These are phyloP conservation scores for Adenanthera pavonina DNA, from an alignment of 306 rosid genomes.

Conservation along the genomic window DNA sequence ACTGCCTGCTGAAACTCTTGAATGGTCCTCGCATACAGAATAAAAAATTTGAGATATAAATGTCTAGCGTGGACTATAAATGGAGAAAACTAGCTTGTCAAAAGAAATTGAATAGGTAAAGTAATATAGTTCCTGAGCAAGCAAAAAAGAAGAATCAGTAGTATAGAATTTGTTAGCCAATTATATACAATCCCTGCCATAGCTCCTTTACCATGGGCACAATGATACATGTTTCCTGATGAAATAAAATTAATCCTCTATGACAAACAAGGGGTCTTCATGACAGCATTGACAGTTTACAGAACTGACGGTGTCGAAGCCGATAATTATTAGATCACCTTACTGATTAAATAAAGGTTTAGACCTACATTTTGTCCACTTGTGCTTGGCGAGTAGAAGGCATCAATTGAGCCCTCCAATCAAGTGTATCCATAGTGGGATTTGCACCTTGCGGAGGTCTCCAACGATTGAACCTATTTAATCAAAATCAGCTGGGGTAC, in stretches of 20 bases:
- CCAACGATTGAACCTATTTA: neutral
- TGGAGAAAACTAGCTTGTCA: neutral
- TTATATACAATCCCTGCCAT: neutral
- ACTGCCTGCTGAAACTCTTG: neutral
- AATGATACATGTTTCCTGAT: neutral
- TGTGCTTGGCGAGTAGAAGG: slow-evolving; percentile 28
- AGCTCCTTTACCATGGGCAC: neutral
- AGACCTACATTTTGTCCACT: slow-evolving; percentile 37
- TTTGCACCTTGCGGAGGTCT: slow-evolving; percentile 17
- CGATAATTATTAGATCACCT: neutral
- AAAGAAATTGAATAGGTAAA: neutral
- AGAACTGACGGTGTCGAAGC: neutral
- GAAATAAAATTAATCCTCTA: neutral
- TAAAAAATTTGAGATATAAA: neutral
- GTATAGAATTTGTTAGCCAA: neutral
- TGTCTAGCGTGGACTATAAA: neutral
- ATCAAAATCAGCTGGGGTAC: neutral
- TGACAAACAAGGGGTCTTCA: neutral
- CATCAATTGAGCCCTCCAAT: slow-evolving; percentile 43
- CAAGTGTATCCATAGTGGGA: slow-evolving; percentile 29
- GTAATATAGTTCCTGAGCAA: neutral
- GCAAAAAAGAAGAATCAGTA: neutral
- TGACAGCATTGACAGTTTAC: neutral
- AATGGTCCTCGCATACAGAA: neutral
- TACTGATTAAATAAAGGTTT: too few relatives aligned